phyloP scores from a whole-genome alignment of 2,329 filamentous ascomycete species.

The Dothiorella sarmentorum region DNA sequence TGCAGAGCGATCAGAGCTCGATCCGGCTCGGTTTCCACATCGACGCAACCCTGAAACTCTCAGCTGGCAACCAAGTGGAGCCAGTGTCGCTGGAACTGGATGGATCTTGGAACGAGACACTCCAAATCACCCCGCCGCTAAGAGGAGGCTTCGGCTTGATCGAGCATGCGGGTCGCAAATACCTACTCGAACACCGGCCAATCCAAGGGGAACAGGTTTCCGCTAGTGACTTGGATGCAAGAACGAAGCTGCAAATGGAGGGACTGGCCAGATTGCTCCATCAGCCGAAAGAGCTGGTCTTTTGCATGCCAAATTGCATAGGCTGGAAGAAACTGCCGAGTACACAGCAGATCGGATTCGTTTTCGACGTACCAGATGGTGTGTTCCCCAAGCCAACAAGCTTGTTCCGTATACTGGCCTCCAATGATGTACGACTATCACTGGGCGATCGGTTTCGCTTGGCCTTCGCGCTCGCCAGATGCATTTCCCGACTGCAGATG shows the following conservation, averaged over 20 bases:
- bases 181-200: not conserved
- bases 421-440: not conserved
- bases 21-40: conserved; percentile 20
- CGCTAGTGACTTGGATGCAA: not conserved
- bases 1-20: conserved; percentile 20
- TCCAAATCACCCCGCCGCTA: rapidly evolving
- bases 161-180: not conserved
- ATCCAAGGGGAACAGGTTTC: too few relatives aligned
- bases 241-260: not conserved
- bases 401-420: conserved; percentile 8
- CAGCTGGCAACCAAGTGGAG: not conserved
- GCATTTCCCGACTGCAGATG: conserved; percentile 21
- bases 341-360: conserved; percentile 6
- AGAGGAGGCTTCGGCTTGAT: not conserved
- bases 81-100: not conserved
- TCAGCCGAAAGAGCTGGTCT: conserved; percentile 20
- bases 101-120: not conserved
- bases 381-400: conserved; percentile 6
- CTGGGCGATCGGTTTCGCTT: conserved; percentile 17
- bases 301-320: conserved; percentile 20
- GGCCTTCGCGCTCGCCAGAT: conserved; percentile 13
- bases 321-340: conserved; percentile 19
- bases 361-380: conserved; percentile 17
- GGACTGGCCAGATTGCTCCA: conserved; percentile 10
- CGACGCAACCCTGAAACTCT: conserved; percentile 19